A percentile compares a stretch with the other conserved stretches of the same genome.
Conservation (phyloP, 345 rosid genomes). For the Combretum micranthum region DNA sequence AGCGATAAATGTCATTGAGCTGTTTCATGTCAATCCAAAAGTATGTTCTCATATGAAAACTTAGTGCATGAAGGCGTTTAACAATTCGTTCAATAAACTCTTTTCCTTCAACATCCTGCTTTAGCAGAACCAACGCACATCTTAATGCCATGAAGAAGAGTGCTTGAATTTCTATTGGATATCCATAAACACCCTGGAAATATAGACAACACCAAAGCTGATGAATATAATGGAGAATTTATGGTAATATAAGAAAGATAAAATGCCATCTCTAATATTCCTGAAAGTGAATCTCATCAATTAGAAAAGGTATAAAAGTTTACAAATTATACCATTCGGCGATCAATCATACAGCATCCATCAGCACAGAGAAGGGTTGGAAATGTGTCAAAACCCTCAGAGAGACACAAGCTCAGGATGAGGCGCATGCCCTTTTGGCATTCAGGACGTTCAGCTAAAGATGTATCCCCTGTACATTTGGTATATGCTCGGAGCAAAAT, state of each 20-base stretch:
- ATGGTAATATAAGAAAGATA: neutral
- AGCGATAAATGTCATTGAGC: slow-evolving; percentile 87
- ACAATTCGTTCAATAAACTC: slow-evolving; percentile 78
- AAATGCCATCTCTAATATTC: neutral
- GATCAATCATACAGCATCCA: slow-evolving; percentile 99
- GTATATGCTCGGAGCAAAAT: slow-evolving; percentile 87
- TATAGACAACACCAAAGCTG: neutral
- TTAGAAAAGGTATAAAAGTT: neutral
- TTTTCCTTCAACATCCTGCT: slow-evolving; percentile 87
- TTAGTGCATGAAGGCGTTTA: slow-evolving; percentile 87
- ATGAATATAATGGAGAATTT: neutral
- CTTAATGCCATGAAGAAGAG: slow-evolving; percentile 92
- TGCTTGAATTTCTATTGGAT: slow-evolving; percentile 93
- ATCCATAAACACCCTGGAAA: slow-evolving; percentile 90
- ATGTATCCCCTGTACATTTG: slow-evolving; percentile 78
- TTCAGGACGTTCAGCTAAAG: slow-evolving; percentile 83
- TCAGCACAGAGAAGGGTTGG: slow-evolving; percentile 97
- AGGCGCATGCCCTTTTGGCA: slow-evolving; percentile 97
- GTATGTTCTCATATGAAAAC: slow-evolving; percentile 87
- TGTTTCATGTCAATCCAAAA: slow-evolving; percentile 93
- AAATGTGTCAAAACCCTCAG: slow-evolving; percentile 95
- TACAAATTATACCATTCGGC: slow-evolving; percentile 59
- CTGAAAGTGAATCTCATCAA: too few species aligned
- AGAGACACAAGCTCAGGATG: slow-evolving; percentile 75
- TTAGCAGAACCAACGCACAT: slow-evolving; percentile 73